These are phyloP conservation scores for Theileria annulata DNA, from an alignment of 169 alveolate genomes.

Conservation along the genomic window DNA sequence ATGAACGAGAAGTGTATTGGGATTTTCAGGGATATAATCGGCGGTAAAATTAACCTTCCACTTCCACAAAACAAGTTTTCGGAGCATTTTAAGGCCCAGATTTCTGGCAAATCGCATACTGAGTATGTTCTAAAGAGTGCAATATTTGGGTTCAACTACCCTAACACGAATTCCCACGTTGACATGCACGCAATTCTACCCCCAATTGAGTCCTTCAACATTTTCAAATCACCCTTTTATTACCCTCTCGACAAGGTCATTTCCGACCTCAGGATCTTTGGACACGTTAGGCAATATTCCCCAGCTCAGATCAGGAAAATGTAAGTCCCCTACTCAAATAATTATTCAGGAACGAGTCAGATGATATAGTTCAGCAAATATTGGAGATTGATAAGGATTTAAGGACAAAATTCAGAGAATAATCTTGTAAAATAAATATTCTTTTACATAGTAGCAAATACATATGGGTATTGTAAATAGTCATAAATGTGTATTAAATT, in stretches of 20 bases:
- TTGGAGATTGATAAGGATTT: constrained; percentile 26
- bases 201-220: constrained; percentile 43
- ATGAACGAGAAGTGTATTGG: constrained; percentile 31
- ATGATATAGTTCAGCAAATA: constrained; percentile 45
- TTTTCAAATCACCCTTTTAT: constrained; percentile 64
- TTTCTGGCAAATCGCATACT: not conserved
- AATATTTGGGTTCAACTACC: constrained; percentile 64
- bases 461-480: not conserved
- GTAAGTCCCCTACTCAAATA: not conserved
- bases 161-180: constrained; percentile 57
- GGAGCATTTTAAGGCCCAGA: not conserved
- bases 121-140: constrained; percentile 10
- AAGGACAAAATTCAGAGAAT: constrained; percentile 13
- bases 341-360: constrained; percentile 30
- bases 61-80: not conserved
- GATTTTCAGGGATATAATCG: constrained; percentile 9
- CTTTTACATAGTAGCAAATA: not conserved
- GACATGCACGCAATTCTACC: constrained; percentile 70
- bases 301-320: constrained; percentile 40
- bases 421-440: not conserved
- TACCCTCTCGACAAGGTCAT: constrained; percentile 67
- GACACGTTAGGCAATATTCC: constrained; percentile 48
- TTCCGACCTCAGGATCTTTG: constrained; percentile 45
- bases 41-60: not conserved
- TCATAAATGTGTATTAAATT: not conserved